These are phyloP conservation scores for Gentiana straminea DNA, from an alignment of 257 asterid genomes.

Conservation along the genomic window DNA sequence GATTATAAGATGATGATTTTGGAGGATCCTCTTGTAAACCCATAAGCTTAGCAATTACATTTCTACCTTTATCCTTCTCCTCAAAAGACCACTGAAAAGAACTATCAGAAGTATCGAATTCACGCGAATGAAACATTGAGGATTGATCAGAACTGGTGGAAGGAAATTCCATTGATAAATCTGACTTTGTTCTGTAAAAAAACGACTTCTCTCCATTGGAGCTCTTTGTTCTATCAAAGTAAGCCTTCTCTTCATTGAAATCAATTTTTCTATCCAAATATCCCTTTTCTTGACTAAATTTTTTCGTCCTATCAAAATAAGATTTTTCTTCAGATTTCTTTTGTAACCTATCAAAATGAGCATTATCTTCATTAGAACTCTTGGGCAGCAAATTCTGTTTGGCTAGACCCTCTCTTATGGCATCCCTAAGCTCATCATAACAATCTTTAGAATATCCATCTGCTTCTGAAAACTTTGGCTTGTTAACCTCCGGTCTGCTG, in stretches of 20 bases:
- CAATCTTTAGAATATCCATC: conserved; percentile 40
- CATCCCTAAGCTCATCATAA: conserved; percentile 69
- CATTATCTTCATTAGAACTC: conserved; percentile 15
- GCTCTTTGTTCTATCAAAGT: conserved; percentile 13
- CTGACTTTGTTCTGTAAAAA: conserved; percentile 16
- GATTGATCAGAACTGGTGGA: conserved; percentile 53
- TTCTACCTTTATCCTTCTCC: conserved; percentile 36
- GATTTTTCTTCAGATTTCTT: conserved; percentile 13
- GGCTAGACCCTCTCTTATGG: conserved; percentile 49
- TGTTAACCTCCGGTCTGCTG: conserved; percentile 17
- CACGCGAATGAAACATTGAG: conserved; percentile 24
- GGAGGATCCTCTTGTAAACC: conserved; percentile 48
- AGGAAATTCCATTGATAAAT: conserved; percentile 23
- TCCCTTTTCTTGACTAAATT: conserved; percentile 12
- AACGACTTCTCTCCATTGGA: conserved; percentile 9
- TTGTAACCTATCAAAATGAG: conserved; percentile 2
- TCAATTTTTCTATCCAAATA: conserved; percentile 5
- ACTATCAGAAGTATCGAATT: conserved; percentile 25
- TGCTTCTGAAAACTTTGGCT: conserved; percentile 27
- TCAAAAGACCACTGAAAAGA: conserved; percentile 21
- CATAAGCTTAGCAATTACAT: conserved; percentile 72
- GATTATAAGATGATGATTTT: conserved; percentile 7
- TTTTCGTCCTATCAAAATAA: conserved; percentile 4
- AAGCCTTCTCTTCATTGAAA: conserved; percentile 9
- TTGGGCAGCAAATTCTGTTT: conserved; percentile 48